phyloP scores from a whole-genome alignment of 805 yeast species.

The Tetrapisispora phaffii region DNA sequence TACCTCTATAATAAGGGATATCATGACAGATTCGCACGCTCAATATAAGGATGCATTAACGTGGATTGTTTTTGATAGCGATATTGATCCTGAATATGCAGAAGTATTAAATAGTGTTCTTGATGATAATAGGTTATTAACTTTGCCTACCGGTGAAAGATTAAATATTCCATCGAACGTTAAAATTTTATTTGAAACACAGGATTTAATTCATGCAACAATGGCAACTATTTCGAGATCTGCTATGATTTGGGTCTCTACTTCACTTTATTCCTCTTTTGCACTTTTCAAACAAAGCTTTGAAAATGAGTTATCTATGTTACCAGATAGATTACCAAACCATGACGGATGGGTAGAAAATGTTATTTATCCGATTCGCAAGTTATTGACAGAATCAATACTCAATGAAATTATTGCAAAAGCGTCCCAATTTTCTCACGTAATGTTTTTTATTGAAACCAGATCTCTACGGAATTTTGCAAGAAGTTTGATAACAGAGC shows the following conservation, averaged over 20 bases:
- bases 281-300: background rate
- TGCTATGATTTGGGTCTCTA: conserved; percentile 33
- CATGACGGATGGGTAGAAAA: background rate
- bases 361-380: background rate
- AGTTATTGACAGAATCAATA: background rate
- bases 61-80: conserved; percentile 88
- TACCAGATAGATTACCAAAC: background rate
- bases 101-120: conserved; percentile 83
- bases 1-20: conserved; percentile 53
- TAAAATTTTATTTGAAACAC: conserved; percentile 68
- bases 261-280: background rate
- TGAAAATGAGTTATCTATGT: background rate
- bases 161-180: conserved; percentile 55
- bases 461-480: background rate
- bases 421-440: background rate
- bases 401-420: background rate
- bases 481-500: no score
- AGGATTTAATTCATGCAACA: conserved; percentile 55
- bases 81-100: conserved; percentile 88
- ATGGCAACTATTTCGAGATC: conserved; percentile 91
- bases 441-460: background rate
- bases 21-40: conserved; percentile 22
- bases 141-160: conserved; percentile 87
- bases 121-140: conserved; percentile 75
- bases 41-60: conserved; percentile 39